A percentile compares a stretch with the other conserved stretches of the same genome.
These are phyloP conservation scores for Lodderomyces theae DNA, from an alignment of 1,139 yeast genomes.

Conservation along the genomic window DNA sequence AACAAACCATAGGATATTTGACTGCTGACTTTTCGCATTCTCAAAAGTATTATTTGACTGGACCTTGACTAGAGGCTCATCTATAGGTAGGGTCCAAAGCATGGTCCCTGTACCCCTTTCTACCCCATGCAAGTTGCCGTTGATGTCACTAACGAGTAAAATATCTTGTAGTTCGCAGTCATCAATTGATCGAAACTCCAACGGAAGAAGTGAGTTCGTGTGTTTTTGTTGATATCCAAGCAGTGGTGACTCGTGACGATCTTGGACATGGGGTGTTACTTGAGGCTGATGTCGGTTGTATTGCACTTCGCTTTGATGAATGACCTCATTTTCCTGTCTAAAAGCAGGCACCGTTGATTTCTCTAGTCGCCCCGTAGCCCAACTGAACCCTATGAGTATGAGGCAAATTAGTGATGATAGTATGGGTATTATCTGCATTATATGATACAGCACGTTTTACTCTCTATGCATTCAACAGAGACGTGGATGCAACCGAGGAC, in stretches of 20 bases:
- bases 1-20: slow-evolving; percentile 67
- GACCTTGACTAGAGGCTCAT: slow-evolving; percentile 50
- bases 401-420: slow-evolving; percentile 4
- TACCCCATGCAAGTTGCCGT: slow-evolving; percentile 83
- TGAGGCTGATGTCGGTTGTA: slow-evolving; percentile 2
- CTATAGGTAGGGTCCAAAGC: slow-evolving; percentile 70
- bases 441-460: neutral
- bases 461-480: neutral
- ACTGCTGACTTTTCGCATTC: slow-evolving; percentile 9
- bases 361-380: slow-evolving; percentile 27
- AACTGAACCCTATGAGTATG: slow-evolving; percentile 9
- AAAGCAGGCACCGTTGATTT: slow-evolving; percentile 17
- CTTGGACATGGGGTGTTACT: slow-evolving; percentile 9
- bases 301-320: slow-evolving; percentile 3
- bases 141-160: slow-evolving; percentile 75
- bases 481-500: neutral
- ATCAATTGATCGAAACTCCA: slow-evolving; percentile 40
- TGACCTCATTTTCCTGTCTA: slow-evolving; percentile 3
- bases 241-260: slow-evolving; percentile 10
- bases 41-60: slow-evolving; percentile 26
- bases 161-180: slow-evolving; percentile 63
- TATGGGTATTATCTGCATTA: slow-evolving; percentile 1
- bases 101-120: slow-evolving; percentile 74
- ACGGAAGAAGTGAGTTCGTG: slow-evolving; percentile 25
- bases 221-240: slow-evolving; percentile 9